Conservation (phyloP, 345 rosid genomes). For the Syzygium grande region DNA sequence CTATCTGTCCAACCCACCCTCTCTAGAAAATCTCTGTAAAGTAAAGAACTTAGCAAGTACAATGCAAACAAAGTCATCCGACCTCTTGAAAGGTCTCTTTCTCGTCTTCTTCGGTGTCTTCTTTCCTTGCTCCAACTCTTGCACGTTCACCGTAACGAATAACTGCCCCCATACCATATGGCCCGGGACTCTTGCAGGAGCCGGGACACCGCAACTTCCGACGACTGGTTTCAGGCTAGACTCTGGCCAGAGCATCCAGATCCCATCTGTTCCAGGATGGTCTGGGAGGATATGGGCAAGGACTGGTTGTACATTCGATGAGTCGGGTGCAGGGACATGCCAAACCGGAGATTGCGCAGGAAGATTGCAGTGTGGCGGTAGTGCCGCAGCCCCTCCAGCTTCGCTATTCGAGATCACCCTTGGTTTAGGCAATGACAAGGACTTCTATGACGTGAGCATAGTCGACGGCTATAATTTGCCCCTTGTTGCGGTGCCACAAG, state of each 20-base stretch:
- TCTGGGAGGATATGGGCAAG: conserved; percentile 93
- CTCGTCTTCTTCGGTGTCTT: conserved; percentile 24
- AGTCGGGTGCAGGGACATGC: conserved; percentile 51
- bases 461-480: conserved; percentile 92
- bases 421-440: conserved; percentile 39
- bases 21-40: background rate
- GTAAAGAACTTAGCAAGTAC: background rate
- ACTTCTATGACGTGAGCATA: conserved; percentile 73
- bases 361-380: conserved; percentile 64
- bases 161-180: conserved; percentile 73
- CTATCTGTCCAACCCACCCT: background rate
- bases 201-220: conserved; percentile 67
- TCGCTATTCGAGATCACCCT: conserved; percentile 84
- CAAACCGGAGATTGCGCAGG: conserved; percentile 83
- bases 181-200: conserved; percentile 81
- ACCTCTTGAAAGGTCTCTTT: background rate
- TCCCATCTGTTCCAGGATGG: conserved; percentile 69
- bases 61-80: background rate
- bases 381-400: conserved; percentile 70
- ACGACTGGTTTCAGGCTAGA: conserved; percentile 62
- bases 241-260: conserved; percentile 42
- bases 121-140: conserved; percentile 22
- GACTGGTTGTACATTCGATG: conserved; percentile 70
- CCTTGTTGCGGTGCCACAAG: conserved; percentile 56
- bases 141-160: conserved; percentile 58